Conservation (phyloP, 1,284 basidiomycete genomes). For the Ustilago cynodontis region DNA sequence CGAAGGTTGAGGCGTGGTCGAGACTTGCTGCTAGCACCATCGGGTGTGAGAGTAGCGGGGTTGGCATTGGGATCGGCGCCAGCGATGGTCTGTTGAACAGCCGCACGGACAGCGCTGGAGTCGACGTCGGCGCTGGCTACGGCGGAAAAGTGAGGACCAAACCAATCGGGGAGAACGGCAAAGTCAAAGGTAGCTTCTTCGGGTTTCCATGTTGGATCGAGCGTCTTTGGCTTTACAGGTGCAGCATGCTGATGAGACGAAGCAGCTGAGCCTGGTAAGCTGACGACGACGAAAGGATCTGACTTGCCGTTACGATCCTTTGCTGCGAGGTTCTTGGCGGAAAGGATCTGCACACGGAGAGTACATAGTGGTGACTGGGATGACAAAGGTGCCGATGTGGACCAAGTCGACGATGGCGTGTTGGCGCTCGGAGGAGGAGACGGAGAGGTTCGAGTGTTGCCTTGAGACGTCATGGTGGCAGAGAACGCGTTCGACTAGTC, state of each 20-base stretch:
- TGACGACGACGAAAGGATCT: constrained; percentile 68
- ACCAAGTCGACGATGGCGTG: constrained; percentile 4
- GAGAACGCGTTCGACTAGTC: not conserved
- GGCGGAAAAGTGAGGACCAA: constrained; percentile 73
- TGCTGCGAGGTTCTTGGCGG: constrained; percentile 71
- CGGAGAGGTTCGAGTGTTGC: not conserved
- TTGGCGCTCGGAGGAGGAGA: not conserved
- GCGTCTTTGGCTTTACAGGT: constrained; percentile 79
- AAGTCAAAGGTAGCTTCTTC: constrained; percentile 58
- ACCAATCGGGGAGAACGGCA: constrained; percentile 56
- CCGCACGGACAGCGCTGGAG: constrained; percentile 33
- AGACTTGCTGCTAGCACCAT: constrained; percentile 18
- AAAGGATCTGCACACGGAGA: constrained; percentile 68
- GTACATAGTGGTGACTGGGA: constrained; percentile 35
- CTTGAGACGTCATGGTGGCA: not conserved
- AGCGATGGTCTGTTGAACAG: constrained; percentile 25
- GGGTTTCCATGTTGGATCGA: constrained; percentile 80
- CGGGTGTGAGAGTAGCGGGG: constrained; percentile 1
- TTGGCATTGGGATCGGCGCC: not conserved
- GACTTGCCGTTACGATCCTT: constrained; percentile 72
- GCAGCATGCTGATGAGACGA: constrained; percentile 67
- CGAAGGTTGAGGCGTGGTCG: constrained; percentile 33
- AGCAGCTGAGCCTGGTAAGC: constrained; percentile 53
- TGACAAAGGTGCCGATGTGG: constrained; percentile 5
- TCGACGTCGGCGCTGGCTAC: constrained; percentile 39